These are phyloP conservation scores for Castanea sativa DNA, from an alignment of 306 rosid genomes.

Conservation along the genomic window DNA sequence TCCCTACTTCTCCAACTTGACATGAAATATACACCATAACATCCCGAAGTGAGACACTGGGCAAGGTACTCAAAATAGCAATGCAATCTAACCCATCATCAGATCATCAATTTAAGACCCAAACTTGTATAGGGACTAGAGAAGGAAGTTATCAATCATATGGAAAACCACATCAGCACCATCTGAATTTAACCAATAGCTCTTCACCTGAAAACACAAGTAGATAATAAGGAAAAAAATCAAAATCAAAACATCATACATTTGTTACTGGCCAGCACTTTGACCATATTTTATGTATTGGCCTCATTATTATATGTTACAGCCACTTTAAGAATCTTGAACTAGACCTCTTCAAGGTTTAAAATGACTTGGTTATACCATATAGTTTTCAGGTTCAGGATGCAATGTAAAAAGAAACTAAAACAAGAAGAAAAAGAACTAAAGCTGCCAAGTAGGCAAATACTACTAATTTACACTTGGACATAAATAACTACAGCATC, in stretches of 20 bases:
- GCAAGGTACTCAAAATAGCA: conserved; percentile 11
- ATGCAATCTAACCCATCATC: conserved; percentile 21
- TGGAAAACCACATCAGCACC: conserved; percentile 92
- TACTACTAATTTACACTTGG: not conserved
- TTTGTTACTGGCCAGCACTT: conserved; percentile 6
- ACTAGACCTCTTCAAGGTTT: not conserved
- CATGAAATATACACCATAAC: conserved; percentile 27
- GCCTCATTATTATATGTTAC: not conserved
- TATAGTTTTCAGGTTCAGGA: not conserved
- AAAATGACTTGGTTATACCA: no score
- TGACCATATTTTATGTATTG: not conserved
- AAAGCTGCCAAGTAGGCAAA: not conserved
- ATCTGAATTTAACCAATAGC: conserved; percentile 88
- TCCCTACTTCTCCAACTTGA: conserved; percentile 13
- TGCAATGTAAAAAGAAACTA: not conserved
- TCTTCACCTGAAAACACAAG: conserved; percentile 69
- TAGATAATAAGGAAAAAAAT: conserved; percentile 6
- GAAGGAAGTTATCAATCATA: conserved; percentile 81
- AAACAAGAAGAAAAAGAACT: not conserved
- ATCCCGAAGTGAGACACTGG: conserved; percentile 19
- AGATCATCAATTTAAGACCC: conserved; percentile 17
- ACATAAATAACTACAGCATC: not conserved
- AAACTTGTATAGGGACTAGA: conserved; percentile 28
- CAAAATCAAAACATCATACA: conserved; percentile 4
- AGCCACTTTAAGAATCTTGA: not conserved